Base-by-base conservation (phyloP, 2,329 filamentous ascomycete species). In the Aspergillus brasiliensis region DNA sequence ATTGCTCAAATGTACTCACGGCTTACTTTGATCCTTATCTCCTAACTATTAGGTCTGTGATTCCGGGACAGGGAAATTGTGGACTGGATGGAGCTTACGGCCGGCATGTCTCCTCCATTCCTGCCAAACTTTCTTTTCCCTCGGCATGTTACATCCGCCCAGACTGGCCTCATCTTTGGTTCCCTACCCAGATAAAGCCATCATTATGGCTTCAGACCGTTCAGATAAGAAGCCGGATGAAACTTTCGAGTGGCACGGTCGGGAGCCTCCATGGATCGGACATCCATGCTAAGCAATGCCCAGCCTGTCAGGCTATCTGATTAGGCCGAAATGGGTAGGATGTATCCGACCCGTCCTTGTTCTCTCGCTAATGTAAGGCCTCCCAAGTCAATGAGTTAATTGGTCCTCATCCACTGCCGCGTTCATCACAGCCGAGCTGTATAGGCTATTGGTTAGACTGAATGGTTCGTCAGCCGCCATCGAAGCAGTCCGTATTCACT, bases 221-320 rank as follows among this genome's bases (percentile, higher is more conserved):
- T 8, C 40, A 34, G 23, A 48, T 48, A 15, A 15, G 44, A 15
- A 5, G 15, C 15, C 23, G 13, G 21, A 8, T n/a, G 23, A n/a
- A 25, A 48, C 15, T 13, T n/a, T 11, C 28, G 46, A 28, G n/a
- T 21, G 46, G 17, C 40, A 44, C 8, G 19, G 40, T 44, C 19
- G 40, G 21, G 40, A 44, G 21, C 10, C 40, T 19, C 40, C 10
- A 44, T 44, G 40, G 40, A 44, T 44, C 40, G 40, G 40, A 42
- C 40, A 19, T 23, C 5, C 40, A 44, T 23, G 40, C 40, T 44
- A 44, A 44, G 40, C 40, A 31, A 80, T 80, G 17, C 73, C 75
- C 28, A 79, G 77, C 23, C 81, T 82, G 65, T 79, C 74, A 48
- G 74, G 74, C 65, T 75, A 74, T 57, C 69, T 77, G 59, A 21